These are phyloP conservation scores for Teratosphaeria nubilosa DNA, from an alignment of 2,329 filamentous ascomycete genomes.

Conservation along the genomic window DNA sequence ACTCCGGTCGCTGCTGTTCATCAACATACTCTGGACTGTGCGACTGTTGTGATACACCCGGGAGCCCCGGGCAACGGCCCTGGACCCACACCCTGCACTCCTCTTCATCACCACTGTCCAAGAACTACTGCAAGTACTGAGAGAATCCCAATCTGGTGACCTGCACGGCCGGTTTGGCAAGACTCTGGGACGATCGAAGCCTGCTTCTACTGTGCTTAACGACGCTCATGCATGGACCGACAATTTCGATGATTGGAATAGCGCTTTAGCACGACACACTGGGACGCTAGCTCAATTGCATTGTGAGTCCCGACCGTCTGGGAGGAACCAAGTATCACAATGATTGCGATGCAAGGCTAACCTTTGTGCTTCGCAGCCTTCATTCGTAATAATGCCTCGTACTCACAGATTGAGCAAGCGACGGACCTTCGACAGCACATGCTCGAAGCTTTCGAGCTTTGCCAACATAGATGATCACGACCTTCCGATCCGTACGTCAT, in stretches of 20 bases:
- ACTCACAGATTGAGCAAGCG: not conserved
- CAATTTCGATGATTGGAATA: not conserved
- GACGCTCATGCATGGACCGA: not conserved
- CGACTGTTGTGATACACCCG: not conserved
- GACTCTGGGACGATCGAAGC: not conserved
- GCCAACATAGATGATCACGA: not conserved
- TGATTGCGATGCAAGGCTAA: not conserved
- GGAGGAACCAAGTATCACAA: not conserved
- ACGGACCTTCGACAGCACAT: not conserved
- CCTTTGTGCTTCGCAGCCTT: not conserved
- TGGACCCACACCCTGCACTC: not conserved
- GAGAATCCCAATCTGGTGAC: not conserved
- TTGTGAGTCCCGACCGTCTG: not conserved
- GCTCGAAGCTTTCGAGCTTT: not conserved
- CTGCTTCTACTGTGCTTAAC: not conserved
- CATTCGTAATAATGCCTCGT: not conserved
- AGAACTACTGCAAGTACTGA: not conserved
- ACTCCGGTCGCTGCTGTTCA: not conserved
- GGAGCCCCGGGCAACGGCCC: not conserved
- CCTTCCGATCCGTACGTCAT: constrained; percentile 4
- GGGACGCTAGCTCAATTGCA: not conserved
- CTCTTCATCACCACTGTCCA: not conserved
- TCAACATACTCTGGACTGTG: not conserved
- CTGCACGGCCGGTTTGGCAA: not conserved
- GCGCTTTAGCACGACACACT: not conserved